Percentiles rank a stretch among this genome's conserved stretches.
phyloP scores from a whole-genome alignment of 208 protist species.

The Leishmania mexicana region DNA sequence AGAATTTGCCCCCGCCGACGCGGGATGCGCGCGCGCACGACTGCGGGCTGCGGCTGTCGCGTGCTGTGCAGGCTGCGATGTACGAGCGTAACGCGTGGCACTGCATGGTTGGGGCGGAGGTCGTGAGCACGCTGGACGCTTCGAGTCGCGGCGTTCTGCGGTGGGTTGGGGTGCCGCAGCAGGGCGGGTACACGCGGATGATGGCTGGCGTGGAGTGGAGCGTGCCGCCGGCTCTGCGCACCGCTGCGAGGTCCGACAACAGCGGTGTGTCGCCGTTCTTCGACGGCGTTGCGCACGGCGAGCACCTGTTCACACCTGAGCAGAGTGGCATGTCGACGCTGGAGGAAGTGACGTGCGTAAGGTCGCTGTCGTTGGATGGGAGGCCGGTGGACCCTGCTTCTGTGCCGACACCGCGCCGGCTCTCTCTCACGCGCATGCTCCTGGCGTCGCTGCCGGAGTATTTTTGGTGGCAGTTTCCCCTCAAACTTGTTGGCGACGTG shows the following conservation, averaged over 20 bases:
- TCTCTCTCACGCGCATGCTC: not conserved
- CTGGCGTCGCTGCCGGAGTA: not conserved
- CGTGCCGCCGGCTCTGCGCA: conserved; percentile 34
- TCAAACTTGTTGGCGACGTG: not conserved
- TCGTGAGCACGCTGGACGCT: conserved; percentile 35
- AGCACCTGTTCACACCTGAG: conserved; percentile 60
- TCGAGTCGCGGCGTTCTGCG: conserved; percentile 56
- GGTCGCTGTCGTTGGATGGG: not conserved
- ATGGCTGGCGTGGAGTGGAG: conserved; percentile 78
- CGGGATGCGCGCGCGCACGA: conserved; percentile 32
- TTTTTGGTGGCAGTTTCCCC: not conserved
- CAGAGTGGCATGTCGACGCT: conserved; percentile 49
- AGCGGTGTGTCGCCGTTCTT: conserved; percentile 37
- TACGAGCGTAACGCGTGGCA: conserved; percentile 52
- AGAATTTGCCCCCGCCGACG: conserved; percentile 16
- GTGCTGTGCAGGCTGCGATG: conserved; percentile 30
- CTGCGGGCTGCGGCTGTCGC: conserved; percentile 45
- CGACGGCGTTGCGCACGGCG: conserved; percentile 60
- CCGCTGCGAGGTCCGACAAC: conserved; percentile 18
- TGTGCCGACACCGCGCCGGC: not conserved
- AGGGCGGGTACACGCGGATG: conserved; percentile 51
- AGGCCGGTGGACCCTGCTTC: too few relatives aligned
- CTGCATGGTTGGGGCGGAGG: conserved; percentile 41
- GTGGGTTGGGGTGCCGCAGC: conserved; percentile 65
- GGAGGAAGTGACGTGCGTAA: conserved; percentile 23